A percentile compares a stretch with the other conserved stretches of the same genome.
Conservation (phyloP, 129 eudicot genomes). For the carrot (Daucus carota) region DNA sequence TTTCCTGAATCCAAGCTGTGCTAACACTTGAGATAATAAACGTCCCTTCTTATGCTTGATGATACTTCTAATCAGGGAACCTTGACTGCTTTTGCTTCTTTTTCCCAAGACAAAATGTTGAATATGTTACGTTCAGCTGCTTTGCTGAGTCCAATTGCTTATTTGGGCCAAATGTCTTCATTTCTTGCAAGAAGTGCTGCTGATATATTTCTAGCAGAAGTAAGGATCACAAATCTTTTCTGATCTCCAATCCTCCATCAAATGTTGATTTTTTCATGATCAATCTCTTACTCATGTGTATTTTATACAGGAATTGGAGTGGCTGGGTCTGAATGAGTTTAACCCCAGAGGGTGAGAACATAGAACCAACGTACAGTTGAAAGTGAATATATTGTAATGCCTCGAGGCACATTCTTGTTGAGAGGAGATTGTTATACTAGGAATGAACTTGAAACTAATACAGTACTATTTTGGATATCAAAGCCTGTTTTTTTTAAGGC, state of each 20-base stretch:
- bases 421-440: not conserved
- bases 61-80: conserved; percentile 54
- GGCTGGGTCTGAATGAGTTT: conserved; percentile 70
- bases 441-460: not conserved
- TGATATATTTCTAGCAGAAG: conserved; percentile 58
- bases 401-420: not conserved
- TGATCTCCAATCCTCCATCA: not conserved
- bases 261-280: not conserved
- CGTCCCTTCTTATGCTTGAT: not conserved
- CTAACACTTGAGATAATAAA: not conserved
- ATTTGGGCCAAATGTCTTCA: conserved; percentile 62
- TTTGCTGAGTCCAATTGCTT: conserved; percentile 78
- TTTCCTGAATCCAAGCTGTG: not conserved
- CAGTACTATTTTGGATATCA: not conserved
- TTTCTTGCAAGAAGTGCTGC: conserved; percentile 50
- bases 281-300: not conserved
- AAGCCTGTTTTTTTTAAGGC: not conserved
- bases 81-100: conserved; percentile 70
- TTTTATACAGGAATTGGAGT: conserved; percentile 41
- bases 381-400: not conserved
- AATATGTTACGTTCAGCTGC: conserved; percentile 71
- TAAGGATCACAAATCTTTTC: conserved; percentile 13
- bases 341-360: conserved; percentile 70
- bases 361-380: conserved; percentile 3
- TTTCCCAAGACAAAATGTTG: conserved; percentile 47